Evolutionary conservation across 495 filamentous ascomycete genomes (phyloP), one percentile per base, ranked within the genome.

Genomic region (Clavariopsis aquatica): DNA sequence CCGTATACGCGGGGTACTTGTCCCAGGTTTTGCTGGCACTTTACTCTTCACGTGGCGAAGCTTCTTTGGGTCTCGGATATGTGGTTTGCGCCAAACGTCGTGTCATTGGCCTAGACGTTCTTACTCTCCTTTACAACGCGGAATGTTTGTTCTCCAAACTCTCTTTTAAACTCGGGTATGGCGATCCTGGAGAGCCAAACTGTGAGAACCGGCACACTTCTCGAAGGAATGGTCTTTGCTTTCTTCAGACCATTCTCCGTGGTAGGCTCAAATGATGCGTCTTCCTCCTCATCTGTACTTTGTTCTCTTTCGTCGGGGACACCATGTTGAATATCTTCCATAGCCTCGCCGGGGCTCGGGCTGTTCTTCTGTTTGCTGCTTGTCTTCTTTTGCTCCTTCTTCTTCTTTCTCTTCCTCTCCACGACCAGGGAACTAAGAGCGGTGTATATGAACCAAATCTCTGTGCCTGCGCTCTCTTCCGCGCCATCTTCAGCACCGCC

Each of bases 121-220:
- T 34, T 12, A 5, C 31, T 34, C 31, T 6, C 31, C 12, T 34
- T 34, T 12, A 12, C 31, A 34, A 34, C 31, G 12, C 6, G 4
- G 8, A 67, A 15, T 24, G n/a, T 58, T 34, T 59, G 15, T 52
- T 68, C 65, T 1, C 65, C 65, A 62, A 62, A 68, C 29, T 52
- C 52, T n/a, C 47, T 29, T 17, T 26, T 13, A 46, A 63, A 68
- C 46, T 68, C 58, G 22, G 59, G 58, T 17, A 68, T 68, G 29
- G 1, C 0, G 1, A 1, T n/a, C 24, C 23, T 57, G 26, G 22
- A 34, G 20, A 68, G 26, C 65, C 65, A 68, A 17, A 58, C 31
- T 3, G 54, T 62, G n/a, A 68, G 52, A 4, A 68, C 65, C 0
- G 65, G 65, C 19, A 52, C 19, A 52, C 36, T 17, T 24, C 19